phyloP scores from a whole-genome alignment of 2,329 filamentous ascomycete species.

The Xylaria polymorpha region DNA sequence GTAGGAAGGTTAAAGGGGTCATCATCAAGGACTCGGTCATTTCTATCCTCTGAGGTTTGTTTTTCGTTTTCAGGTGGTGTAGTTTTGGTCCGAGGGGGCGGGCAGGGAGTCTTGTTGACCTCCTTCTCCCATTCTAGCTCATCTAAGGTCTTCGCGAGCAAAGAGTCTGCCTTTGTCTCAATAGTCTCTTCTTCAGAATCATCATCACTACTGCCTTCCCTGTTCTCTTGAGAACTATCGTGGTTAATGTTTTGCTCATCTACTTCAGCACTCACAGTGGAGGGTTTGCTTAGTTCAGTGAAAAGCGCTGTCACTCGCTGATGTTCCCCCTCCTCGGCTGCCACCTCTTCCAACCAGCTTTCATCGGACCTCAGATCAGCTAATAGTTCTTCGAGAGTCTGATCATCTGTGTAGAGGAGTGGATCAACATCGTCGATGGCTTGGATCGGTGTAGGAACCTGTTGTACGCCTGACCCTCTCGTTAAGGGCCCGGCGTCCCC shows the following conservation, averaged over 20 bases:
- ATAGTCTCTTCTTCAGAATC: conserved; percentile 65
- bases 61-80: conserved; percentile 15
- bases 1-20: conserved; percentile 57
- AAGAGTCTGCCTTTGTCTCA: conserved; percentile 56
- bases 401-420: conserved; percentile 62
- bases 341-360: conserved; percentile 50
- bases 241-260: conserved; percentile 10
- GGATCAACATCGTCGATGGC: conserved; percentile 51
- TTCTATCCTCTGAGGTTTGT: conserved; percentile 18
- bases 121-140: conserved; percentile 55
- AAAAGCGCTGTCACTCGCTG: conserved; percentile 51
- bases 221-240: neutral
- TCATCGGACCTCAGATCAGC: conserved; percentile 55
- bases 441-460: conserved; percentile 20
- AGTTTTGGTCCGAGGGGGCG: conserved; percentile 15
- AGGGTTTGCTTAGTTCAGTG: conserved; percentile 47
- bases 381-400: conserved; percentile 64
- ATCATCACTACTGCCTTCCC: conserved; percentile 28
- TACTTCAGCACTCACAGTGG: conserved; percentile 23
- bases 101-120: conserved; percentile 34
- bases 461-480: conserved; percentile 19
- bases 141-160: conserved; percentile 60
- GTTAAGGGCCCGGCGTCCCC: conserved; percentile 12
- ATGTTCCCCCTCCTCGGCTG: conserved; percentile 49
- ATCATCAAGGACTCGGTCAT: conserved; percentile 1